phyloP scores from a whole-genome alignment of 306 rosid genomes.

The Acacia melanoxylon region DNA sequence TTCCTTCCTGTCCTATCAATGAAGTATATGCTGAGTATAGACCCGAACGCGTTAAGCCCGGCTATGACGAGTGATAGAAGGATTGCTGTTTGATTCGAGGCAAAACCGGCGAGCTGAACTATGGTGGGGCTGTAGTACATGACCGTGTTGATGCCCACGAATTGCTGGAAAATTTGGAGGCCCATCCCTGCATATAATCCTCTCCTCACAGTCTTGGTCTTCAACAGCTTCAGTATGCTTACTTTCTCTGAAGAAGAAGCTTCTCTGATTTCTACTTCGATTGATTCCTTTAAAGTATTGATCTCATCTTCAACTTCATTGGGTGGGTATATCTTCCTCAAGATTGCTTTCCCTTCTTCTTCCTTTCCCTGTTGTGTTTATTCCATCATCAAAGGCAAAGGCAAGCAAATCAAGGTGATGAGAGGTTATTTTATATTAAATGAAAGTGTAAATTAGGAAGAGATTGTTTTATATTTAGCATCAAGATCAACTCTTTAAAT shows the following conservation, averaged over 20 bases:
- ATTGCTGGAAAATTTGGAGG: conserved; percentile 67
- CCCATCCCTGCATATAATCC: conserved; percentile 65
- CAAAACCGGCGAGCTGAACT: conserved; percentile 61
- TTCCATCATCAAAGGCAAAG: background rate
- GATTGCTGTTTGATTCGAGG: conserved; percentile 53
- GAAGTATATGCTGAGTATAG: conserved; percentile 60
- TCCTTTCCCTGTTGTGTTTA: conserved; percentile 41
- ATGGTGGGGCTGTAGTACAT: conserved; percentile 72
- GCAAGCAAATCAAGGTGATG: background rate
- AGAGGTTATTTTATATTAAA: background rate
- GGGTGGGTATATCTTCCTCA: conserved; percentile 52
- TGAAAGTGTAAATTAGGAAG: background rate
- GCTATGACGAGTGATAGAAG: conserved; percentile 58
- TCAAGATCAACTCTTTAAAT: no score
- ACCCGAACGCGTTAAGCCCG: conserved; percentile 58
- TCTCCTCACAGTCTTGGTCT: conserved; percentile 56
- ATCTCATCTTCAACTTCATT: conserved; percentile 51
- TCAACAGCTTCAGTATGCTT: conserved; percentile 36
- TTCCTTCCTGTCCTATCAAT: conserved; percentile 61
- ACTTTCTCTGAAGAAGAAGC: conserved; percentile 36
- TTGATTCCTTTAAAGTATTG: conserved; percentile 51
- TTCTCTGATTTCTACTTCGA: conserved; percentile 42
- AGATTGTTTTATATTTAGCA: no score
- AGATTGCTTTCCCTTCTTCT: conserved; percentile 49
- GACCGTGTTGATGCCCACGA: conserved; percentile 63